Evolutionary conservation across 169 alveolate species (phyloP).

Genomic region (Cryptosporidium canis): DNA sequence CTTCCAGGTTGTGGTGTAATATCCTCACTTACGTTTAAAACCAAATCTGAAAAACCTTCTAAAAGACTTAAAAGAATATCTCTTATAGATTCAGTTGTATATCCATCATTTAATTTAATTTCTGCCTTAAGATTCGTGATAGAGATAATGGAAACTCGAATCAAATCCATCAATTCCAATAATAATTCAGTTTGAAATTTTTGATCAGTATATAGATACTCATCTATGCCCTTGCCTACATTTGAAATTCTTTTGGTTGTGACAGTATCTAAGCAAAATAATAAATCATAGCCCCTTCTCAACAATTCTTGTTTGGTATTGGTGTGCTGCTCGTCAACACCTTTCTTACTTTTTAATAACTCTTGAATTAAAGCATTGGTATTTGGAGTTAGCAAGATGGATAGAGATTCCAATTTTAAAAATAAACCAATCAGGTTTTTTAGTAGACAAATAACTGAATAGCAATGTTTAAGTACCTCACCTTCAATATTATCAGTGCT

Average conservation of each 20-base stretch:
- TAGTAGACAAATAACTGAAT: background rate
- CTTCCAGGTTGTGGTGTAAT: background rate
- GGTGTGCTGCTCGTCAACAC: background rate
- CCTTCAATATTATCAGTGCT: background rate
- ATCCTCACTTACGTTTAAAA: too few relatives aligned
- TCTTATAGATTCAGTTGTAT: background rate
- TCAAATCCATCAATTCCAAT: background rate
- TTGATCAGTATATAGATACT: background rate
- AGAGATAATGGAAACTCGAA: background rate
- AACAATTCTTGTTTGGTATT: background rate
- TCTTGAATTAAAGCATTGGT: too few relatives aligned
- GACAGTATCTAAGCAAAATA: background rate
- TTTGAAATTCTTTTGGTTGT: background rate
- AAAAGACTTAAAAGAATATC: background rate
- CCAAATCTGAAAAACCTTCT: background rate
- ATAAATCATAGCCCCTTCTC: background rate
- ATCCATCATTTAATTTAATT: background rate
- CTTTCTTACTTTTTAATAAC: background rate
- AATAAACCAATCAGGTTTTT: background rate
- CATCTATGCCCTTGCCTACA: background rate
- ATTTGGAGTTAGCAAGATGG: too few relatives aligned
- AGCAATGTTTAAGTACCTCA: background rate
- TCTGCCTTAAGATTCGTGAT: background rate
- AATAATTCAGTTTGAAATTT: background rate
- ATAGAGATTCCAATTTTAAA: too few relatives aligned